Evolutionary conservation across 768 basidiomycete genomes (phyloP).

Genomic region (Gyrodon lividus): DNA sequence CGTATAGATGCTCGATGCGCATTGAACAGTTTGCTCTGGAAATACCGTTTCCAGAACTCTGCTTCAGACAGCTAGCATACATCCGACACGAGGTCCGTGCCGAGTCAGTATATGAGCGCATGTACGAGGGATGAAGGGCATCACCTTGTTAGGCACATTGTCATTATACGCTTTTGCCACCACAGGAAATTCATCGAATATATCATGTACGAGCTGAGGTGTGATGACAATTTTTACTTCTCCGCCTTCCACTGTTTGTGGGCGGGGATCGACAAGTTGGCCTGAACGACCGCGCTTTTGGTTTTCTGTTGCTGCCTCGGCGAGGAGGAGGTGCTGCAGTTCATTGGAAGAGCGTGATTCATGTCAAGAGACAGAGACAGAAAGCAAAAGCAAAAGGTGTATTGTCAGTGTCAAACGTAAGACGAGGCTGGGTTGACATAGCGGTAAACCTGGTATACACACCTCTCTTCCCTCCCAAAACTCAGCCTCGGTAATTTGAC

Average conservation of each 20-base stretch:
- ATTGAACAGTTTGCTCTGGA: constrained; percentile 94
- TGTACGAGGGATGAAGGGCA: constrained; percentile 3
- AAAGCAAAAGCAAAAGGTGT: neutral
- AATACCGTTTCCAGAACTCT: constrained; percentile 96
- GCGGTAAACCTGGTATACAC: constrained; percentile 7
- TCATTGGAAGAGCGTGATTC: constrained; percentile 15
- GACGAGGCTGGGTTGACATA: constrained; percentile 1
- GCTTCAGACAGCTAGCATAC: constrained; percentile 73
- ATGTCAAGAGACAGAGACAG: constrained; percentile 11
- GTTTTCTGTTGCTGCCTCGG: constrained; percentile 69
- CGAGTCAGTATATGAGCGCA: neutral
- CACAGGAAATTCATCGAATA: constrained; percentile 97
- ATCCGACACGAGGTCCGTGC: constrained; percentile 9
- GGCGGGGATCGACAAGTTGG: constrained; percentile 84
- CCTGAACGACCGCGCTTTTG: constrained; percentile 83
- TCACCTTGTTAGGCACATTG: constrained; percentile 85
- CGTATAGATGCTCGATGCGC: constrained; percentile 91
- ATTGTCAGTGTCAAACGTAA: constrained; percentile 3
- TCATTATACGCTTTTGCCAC: constrained; percentile 90
- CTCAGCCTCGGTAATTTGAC: constrained; percentile 86
- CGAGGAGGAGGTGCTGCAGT: constrained; percentile 67
- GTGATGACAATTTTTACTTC: constrained; percentile 90
- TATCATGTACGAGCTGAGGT: constrained; percentile 89
- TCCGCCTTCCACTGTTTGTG: constrained; percentile 78
- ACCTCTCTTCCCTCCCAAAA: constrained; percentile 99